A percentile compares a stretch with the other conserved stretches of the same genome.
Conservation (phyloP, 2,329 filamentous ascomycete genomes). For the Paecilomyces formosus region DNA sequence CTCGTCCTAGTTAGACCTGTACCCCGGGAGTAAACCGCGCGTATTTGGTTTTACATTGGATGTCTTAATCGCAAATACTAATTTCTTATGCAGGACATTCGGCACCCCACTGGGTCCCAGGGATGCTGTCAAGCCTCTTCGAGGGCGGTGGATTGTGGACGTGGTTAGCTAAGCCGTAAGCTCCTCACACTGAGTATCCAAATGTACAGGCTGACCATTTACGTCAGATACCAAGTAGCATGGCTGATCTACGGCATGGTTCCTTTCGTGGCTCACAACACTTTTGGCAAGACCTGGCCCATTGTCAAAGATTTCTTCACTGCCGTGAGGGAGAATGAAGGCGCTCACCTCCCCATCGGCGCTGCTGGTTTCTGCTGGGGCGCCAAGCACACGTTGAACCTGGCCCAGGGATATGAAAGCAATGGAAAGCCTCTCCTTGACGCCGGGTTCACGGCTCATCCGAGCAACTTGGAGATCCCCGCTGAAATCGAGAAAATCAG, state of each 20-base stretch:
- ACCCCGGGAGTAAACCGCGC: neutral
- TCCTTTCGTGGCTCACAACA: constrained; percentile 18
- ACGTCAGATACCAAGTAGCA: constrained; percentile 10
- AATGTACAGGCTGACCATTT: constrained; percentile 1
- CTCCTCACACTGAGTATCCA: constrained; percentile 1
- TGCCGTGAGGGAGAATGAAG: constrained; percentile 23
- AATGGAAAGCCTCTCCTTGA: constrained; percentile 37
- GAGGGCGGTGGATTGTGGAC: constrained; percentile 4
- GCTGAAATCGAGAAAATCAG: constrained; percentile 34
- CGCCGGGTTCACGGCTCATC: constrained; percentile 48
- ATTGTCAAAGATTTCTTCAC: constrained; percentile 32
- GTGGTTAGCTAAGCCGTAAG: constrained; percentile 13
- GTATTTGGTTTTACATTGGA: neutral
- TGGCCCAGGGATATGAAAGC: constrained; percentile 32
- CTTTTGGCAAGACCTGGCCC: constrained; percentile 20
- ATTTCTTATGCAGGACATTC: constrained; percentile 8
- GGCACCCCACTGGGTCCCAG: constrained; percentile 3
- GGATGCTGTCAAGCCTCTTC: constrained; percentile 4
- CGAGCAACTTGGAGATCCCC: constrained; percentile 42
- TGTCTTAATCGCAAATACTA: neutral
- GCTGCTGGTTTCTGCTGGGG: constrained; percentile 59
- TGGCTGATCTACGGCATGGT: constrained; percentile 6
- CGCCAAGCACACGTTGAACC: constrained; percentile 47
- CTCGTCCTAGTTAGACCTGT: neutral
- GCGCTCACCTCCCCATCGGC: constrained; percentile 37